Percentiles rank a stretch among this genome's conserved stretches.
Evolutionary conservation across 768 basidiomycete species (phyloP).

Genomic region (Mycena filopes): DNA sequence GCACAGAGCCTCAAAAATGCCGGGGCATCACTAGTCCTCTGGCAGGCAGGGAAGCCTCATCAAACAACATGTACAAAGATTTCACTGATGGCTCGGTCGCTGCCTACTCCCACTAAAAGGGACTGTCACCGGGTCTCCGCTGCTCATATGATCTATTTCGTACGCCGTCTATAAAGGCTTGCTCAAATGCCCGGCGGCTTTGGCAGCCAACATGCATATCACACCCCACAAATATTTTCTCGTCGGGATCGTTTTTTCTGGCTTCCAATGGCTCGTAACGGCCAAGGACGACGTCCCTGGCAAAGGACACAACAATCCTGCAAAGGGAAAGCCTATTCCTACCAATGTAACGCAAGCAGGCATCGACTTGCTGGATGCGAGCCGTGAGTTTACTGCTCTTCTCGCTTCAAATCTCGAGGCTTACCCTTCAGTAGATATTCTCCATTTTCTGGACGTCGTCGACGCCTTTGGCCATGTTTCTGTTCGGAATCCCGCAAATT

Average conservation of each 20-base stretch:
- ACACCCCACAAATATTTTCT: slow-evolving; percentile 7
- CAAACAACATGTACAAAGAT: too few species aligned
- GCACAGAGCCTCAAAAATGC: too few species aligned
- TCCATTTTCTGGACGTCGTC: slow-evolving; percentile 36
- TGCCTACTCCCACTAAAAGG: too few species aligned
- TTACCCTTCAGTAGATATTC: slow-evolving; percentile 23
- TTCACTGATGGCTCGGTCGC: too few species aligned
- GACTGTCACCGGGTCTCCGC: too few species aligned
- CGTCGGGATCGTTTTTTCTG: not conserved
- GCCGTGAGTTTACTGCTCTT: slow-evolving; percentile 16
- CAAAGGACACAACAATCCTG: too few species aligned
- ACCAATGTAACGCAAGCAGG: slow-evolving; percentile 19
- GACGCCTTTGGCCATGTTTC: slow-evolving; percentile 39
- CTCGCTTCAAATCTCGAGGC: not conserved
- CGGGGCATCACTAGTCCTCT: too few species aligned
- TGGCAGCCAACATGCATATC: slow-evolving; percentile 2
- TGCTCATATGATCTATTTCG: not conserved
- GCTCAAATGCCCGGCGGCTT: not conserved
- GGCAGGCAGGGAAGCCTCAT: too few species aligned
- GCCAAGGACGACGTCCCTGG: not conserved
- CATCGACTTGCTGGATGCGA: slow-evolving; percentile 34
- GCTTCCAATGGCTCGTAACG: not conserved
- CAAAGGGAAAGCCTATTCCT: not conserved
- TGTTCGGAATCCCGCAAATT: slow-evolving; percentile 34
- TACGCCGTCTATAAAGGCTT: not conserved